Evolutionary conservation across 2,329 filamentous ascomycete species (phyloP).

Genomic region (Rhynchosporium graminicola): DNA sequence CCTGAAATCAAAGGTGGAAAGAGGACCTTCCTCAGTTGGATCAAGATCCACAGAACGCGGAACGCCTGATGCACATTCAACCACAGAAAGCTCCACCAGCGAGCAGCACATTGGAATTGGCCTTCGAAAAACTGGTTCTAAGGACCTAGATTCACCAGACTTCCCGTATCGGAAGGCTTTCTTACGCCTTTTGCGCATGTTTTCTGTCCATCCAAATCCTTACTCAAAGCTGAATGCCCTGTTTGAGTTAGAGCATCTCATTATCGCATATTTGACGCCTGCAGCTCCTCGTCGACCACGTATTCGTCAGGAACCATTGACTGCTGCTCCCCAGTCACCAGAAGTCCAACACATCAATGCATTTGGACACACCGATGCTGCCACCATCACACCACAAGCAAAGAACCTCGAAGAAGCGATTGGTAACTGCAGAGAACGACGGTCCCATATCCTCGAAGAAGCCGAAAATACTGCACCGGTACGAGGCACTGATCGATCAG

Average conservation of each 20-base stretch:
- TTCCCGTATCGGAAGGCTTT: conserved; percentile 85
- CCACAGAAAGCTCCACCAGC: conserved; percentile 36
- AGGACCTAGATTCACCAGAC: conserved; percentile 45
- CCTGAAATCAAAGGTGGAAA: conserved; percentile 32
- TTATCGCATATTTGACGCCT: conserved; percentile 70
- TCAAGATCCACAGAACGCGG: conserved; percentile 32
- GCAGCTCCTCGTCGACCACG: conserved; percentile 43
- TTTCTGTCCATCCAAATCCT: conserved; percentile 87
- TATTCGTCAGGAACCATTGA: conserved; percentile 35
- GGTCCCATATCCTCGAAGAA: conserved; percentile 56
- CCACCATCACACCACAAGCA: conserved; percentile 40
- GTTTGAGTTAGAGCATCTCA: conserved; percentile 79
- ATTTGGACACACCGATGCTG: conserved; percentile 35
- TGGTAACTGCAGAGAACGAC: conserved; percentile 68
- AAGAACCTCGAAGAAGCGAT: conserved; percentile 66
- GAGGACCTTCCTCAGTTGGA: conserved; percentile 27
- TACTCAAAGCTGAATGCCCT: conserved; percentile 82
- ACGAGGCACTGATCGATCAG: conserved; percentile 76
- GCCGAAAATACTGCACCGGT: conserved; percentile 64
- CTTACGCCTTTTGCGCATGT: conserved; percentile 75
- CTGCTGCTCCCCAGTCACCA: conserved; percentile 60
- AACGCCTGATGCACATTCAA: conserved; percentile 31
- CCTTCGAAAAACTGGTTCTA: conserved; percentile 31
- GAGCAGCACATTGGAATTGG: conserved; percentile 29
- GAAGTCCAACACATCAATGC: conserved; percentile 37